These are phyloP conservation scores for Auriculariales sp. DNA, from an alignment of 768 basidiomycete species.

Conservation along the genomic window DNA sequence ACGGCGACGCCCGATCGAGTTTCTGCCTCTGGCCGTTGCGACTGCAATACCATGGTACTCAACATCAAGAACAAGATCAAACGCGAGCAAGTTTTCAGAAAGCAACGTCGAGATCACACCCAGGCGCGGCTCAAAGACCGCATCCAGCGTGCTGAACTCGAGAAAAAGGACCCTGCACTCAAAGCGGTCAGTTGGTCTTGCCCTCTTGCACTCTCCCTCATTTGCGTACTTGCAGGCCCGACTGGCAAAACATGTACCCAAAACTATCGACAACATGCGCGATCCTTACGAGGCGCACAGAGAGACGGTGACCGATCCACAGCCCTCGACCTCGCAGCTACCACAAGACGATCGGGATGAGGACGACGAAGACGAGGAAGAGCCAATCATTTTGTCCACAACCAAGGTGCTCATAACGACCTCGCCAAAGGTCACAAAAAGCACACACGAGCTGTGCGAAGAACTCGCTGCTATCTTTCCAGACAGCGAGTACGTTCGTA, in stretches of 20 bases:
- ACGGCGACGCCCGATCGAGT: too few relatives aligned
- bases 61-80: slow-evolving; percentile 78
- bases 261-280: slow-evolving; percentile 86
- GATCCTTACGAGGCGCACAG: slow-evolving; percentile 36
- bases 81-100: slow-evolving; percentile 60
- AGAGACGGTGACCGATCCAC: slow-evolving; percentile 54
- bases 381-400: slow-evolving; percentile 34
- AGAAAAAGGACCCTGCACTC: slow-evolving; percentile 56
- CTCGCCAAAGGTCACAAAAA: slow-evolving; percentile 72
- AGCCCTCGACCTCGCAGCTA: slow-evolving; percentile 66
- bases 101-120: slow-evolving; percentile 61
- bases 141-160: slow-evolving; percentile 62
- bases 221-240: slow-evolving; percentile 42
- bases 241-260: slow-evolving; percentile 69
- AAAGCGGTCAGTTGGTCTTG: slow-evolving; percentile 45
- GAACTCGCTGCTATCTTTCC: slow-evolving; percentile 83
- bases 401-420: slow-evolving; percentile 87
- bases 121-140: slow-evolving; percentile 71
- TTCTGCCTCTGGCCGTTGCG: too few relatives aligned
- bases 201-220: neutral
- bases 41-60: neutral
- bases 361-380: neutral
- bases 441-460: slow-evolving; percentile 85
- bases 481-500: slow-evolving; percentile 74
- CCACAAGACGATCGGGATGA: slow-evolving; percentile 25